A percentile compares a stretch with the other conserved stretches of the same genome.
Conservation (phyloP, 352 stramenopile genomes). For the Thraustochytrium sp. region DNA sequence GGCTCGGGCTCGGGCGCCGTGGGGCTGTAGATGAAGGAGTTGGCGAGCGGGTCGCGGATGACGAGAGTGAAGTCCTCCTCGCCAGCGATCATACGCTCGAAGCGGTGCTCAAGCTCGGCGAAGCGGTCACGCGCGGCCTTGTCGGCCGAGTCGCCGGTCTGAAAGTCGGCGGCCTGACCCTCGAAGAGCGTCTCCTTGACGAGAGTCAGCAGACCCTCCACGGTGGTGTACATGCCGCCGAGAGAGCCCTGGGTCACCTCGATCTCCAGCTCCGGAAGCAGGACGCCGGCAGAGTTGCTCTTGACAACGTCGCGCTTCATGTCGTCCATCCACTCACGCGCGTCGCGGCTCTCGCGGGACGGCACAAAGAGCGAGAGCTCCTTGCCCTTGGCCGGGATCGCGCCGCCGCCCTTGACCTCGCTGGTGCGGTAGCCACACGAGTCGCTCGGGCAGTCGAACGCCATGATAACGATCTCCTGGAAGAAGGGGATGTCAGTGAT, state of each 20-base stretch:
- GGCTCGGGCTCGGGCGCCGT: conserved; percentile 37
- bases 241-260: conserved; percentile 77
- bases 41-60: conserved; percentile 78
- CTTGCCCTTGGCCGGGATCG: conserved; percentile 71
- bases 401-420: conserved; percentile 81
- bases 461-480: conserved; percentile 87
- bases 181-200: conserved; percentile 68
- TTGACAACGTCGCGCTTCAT: conserved; percentile 85
- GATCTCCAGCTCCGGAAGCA: conserved; percentile 82
- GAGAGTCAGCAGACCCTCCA: conserved; percentile 81
- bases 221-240: conserved; percentile 80
- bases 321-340: conserved; percentile 53
- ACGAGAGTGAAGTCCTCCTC: conserved; percentile 74
- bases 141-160: conserved; percentile 52
- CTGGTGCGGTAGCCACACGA: conserved; percentile 80
- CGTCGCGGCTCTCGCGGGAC: neutral
- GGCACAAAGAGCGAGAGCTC: conserved; percentile 65
- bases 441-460: conserved; percentile 69
- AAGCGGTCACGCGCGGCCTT: neutral
- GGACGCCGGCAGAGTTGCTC: conserved; percentile 66
- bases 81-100: conserved; percentile 57
- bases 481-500: conserved; percentile 88
- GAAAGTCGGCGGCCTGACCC: conserved; percentile 67
- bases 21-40: conserved; percentile 78
- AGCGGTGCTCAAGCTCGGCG: conserved; percentile 48